phyloP scores from a whole-genome alignment of 208 protist species.

The Spongospora subterranea region DNA sequence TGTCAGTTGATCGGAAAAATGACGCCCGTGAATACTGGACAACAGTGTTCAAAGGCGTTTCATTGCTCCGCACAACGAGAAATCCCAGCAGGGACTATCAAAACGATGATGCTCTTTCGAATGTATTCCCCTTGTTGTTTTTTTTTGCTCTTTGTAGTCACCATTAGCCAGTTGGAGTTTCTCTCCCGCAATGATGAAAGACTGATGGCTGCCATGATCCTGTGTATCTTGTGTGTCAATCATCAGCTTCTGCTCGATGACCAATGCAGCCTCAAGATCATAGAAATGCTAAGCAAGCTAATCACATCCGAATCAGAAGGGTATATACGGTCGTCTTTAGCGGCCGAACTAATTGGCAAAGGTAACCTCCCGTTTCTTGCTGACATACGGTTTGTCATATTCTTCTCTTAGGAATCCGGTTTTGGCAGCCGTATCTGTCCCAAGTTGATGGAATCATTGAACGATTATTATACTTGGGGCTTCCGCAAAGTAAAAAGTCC shows the following conservation, averaged over 20 bases:
- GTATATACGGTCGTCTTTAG: not conserved
- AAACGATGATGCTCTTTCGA: slow-evolving; percentile 5
- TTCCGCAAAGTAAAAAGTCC: not conserved
- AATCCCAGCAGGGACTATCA: not conserved
- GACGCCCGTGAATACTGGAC: not conserved
- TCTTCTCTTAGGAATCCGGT: not conserved
- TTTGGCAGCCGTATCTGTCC: slow-evolving; percentile 7
- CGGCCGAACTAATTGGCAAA: slow-evolving; percentile 20
- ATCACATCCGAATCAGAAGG: not conserved
- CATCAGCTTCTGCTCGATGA: not conserved
- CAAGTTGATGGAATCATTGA: not conserved
- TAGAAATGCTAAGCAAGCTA: not conserved
- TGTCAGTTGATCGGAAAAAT: not conserved
- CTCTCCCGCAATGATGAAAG: not conserved
- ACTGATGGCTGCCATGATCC: slow-evolving; percentile 22
- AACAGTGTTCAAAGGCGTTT: not conserved
- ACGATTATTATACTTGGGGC: not conserved
- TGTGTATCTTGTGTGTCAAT: slow-evolving; percentile 42
- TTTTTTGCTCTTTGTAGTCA: too few species aligned
- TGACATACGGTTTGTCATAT: not conserved
- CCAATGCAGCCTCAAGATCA: not conserved
- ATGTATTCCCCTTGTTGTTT: not conserved
- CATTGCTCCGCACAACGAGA: not conserved
- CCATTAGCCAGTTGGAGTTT: slow-evolving; percentile 39
- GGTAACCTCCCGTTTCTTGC: not conserved